phyloP scores from a whole-genome alignment of 163 green algal species.

The Picocystis sp. region DNA sequence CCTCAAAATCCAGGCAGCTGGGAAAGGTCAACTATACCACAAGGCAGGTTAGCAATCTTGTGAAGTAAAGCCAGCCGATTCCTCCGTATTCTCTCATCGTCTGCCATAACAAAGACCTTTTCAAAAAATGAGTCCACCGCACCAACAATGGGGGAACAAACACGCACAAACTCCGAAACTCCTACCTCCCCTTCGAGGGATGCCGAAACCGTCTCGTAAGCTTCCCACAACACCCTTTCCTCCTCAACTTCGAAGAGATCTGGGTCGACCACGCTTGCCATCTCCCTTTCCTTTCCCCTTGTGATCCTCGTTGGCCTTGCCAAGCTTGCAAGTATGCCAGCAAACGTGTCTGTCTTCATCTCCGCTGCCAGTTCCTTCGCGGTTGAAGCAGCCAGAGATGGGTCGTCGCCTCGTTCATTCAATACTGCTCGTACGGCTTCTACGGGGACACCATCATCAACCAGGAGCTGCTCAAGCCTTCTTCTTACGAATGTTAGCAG shows the following conservation, averaged over 20 bases:
- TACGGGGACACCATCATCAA: conserved; percentile 42
- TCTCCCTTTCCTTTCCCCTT: conserved; percentile 55
- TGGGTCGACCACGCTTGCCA: conserved; percentile 31
- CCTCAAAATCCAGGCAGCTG: conserved; percentile 80
- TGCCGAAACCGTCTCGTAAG: conserved; percentile 19
- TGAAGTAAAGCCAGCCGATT: conserved; percentile 75
- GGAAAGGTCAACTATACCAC: conserved; percentile 64
- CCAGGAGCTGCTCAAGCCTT: conserved; percentile 77
- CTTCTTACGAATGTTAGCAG: conserved; percentile 51
- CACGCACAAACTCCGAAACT: conserved; percentile 39
- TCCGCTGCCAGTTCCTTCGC: conserved; percentile 38
- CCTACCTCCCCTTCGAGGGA: conserved; percentile 10
- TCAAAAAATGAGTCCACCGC: conserved; percentile 74
- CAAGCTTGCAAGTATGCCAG: conserved; percentile 45
- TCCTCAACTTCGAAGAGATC: conserved; percentile 52
- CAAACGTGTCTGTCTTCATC: conserved; percentile 15
- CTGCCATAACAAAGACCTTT: conserved; percentile 95
- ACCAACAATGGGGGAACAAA: conserved; percentile 23
- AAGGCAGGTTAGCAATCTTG: conserved; percentile 49
- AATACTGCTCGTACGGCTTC: conserved; percentile 73
- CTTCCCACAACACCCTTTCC: conserved; percentile 43
- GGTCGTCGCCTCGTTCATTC: conserved; percentile 48
- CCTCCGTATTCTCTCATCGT: conserved; percentile 52
- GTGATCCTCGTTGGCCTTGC: conserved; percentile 64
- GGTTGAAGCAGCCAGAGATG: conserved; percentile 43